These are phyloP conservation scores for Salix dunnii DNA, from an alignment of 345 rosid genomes.

Conservation along the genomic window DNA sequence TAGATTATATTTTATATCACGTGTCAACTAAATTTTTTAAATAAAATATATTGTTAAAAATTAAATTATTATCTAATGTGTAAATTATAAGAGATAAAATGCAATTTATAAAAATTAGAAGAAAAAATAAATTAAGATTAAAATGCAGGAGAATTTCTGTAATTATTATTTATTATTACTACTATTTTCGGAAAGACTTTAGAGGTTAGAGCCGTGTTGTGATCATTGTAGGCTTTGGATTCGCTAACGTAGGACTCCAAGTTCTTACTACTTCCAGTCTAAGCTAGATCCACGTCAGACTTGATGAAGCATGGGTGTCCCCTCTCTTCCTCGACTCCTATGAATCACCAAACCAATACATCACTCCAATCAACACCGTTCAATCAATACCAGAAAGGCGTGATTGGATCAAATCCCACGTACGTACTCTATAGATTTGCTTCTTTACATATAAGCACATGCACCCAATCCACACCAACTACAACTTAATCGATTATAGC, in stretches of 20 bases:
- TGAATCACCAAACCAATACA: neutral
- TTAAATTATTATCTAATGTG: no score
- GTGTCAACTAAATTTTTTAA: no score
- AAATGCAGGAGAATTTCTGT: no score
- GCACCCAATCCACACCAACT: neutral
- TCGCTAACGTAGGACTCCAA: neutral
- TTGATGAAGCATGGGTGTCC: neutral
- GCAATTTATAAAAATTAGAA: no score
- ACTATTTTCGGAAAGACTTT: no score
- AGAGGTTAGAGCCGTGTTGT: no score
- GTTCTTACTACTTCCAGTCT: neutral
- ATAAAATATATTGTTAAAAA: no score
- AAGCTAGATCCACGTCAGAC: neutral
- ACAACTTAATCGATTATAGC: neutral
- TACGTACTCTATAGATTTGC: neutral
- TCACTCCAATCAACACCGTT: neutral
- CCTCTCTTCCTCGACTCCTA: neutral
- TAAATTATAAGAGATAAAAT: no score
- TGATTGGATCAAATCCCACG: neutral
- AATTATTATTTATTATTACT: no score
- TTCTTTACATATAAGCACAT: neutral
- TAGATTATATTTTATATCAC: no score
- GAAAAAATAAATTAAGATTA: no score
- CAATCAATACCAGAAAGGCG: neutral
- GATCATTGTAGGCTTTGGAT: neutral